phyloP scores from a whole-genome alignment of 2,329 filamentous ascomycete species.

The Colletotrichum aenigma region DNA sequence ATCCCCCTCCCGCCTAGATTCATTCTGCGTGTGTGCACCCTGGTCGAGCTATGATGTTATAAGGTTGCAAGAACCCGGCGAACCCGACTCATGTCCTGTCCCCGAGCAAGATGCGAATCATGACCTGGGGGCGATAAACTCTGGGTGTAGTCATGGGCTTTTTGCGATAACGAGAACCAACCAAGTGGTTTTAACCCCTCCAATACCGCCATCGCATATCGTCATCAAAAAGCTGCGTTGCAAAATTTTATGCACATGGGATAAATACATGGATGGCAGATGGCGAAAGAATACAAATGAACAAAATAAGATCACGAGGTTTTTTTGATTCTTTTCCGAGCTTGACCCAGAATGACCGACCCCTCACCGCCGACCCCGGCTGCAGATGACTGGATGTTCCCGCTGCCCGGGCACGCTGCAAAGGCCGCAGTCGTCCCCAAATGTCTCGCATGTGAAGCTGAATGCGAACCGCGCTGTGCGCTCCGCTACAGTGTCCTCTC shows the following conservation, averaged over 20 bases:
- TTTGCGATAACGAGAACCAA: neutral
- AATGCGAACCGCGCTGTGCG: neutral
- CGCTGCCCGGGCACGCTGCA: neutral
- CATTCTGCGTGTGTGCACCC: neutral
- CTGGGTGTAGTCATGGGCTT: neutral
- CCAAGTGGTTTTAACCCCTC: neutral
- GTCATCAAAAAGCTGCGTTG: neutral
- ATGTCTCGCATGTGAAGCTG: constrained; percentile 20
- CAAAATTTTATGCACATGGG: neutral
- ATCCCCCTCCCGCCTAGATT: neutral
- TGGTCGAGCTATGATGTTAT: neutral
- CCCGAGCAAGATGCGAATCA: neutral
- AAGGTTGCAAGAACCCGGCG: neutral
- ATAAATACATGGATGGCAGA: neutral
- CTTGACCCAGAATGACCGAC: neutral
- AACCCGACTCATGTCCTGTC: neutral
- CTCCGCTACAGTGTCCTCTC: neutral
- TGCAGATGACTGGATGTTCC: neutral
- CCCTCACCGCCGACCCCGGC: neutral
- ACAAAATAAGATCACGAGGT: neutral
- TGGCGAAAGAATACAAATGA: neutral
- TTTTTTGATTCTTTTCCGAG: neutral
- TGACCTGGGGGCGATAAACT: neutral
- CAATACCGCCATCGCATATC: neutral
- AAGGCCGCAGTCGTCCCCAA: neutral